Percentiles rank a stretch among this genome's conserved stretches.
phyloP scores from a whole-genome alignment of 2,329 filamentous ascomycete genomes.

The Biscogniauxia marginata region DNA sequence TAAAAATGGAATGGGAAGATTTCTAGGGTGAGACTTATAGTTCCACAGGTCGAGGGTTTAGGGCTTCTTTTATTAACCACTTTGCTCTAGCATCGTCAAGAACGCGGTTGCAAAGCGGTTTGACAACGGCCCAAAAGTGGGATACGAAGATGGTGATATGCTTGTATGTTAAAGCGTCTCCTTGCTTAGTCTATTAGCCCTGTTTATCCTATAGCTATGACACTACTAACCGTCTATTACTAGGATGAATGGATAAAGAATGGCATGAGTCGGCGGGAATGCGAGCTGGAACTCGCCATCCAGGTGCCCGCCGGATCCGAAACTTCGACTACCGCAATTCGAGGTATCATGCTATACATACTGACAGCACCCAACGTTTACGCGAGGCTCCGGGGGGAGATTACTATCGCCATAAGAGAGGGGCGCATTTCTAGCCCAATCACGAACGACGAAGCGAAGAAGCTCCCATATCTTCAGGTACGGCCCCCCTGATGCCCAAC shows the following conservation, averaged over 20 bases:
- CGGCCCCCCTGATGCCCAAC: neutral
- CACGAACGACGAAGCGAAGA: constrained; percentile 22
- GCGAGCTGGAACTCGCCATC: constrained; percentile 25
- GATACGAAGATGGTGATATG: constrained; percentile 14
- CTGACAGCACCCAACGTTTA: constrained; percentile 19
- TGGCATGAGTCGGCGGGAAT: constrained; percentile 23
- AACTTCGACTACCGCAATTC: constrained; percentile 23
- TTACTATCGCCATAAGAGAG: constrained; percentile 12
- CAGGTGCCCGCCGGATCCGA: constrained; percentile 25
- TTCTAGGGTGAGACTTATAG: constrained; percentile 19
- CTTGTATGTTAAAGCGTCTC: constrained; percentile 16
- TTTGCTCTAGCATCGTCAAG: constrained; percentile 17
- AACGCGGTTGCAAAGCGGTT: constrained; percentile 20
- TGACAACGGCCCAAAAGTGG: neutral
- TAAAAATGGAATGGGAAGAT: constrained; percentile 24
- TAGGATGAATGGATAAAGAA: constrained; percentile 28
- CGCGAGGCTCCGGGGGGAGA: constrained; percentile 20
- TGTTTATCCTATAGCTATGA: neutral
- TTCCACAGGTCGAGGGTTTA: neutral
- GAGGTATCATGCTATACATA: constrained; percentile 20
- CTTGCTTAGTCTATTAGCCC: neutral
- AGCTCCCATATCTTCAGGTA: constrained; percentile 27
- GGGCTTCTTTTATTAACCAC: neutral
- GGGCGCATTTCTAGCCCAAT: constrained; percentile 25
- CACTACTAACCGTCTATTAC: neutral